Evolutionary conservation across 495 filamentous ascomycete genomes (phyloP).

Genomic region (Penicillium fimorum): DNA sequence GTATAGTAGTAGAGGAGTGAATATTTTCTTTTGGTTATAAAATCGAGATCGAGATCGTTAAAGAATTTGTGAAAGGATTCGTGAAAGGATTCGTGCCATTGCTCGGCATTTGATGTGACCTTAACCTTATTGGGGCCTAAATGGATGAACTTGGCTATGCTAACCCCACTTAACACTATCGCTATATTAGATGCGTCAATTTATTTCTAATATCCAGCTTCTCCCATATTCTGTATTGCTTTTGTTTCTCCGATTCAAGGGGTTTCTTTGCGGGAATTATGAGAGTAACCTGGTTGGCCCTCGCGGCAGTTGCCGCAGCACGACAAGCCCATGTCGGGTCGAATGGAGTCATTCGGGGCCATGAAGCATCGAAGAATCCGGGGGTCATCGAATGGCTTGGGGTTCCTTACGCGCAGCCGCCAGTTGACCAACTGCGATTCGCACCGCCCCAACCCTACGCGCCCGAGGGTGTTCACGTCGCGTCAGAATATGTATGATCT

Average conservation of each 20-base stretch:
- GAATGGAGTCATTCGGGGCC: conserved; percentile 46
- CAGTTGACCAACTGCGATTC: conserved; percentile 47
- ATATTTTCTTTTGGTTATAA: background rate
- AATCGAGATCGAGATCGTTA: too few species aligned
- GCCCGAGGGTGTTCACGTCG: background rate
- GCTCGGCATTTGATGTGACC: too few species aligned
- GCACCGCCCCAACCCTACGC: conserved; percentile 30
- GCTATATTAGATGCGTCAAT: conserved; percentile 7
- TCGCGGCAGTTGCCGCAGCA: conserved; percentile 4
- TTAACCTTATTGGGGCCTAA: too few species aligned
- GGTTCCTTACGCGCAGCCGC: conserved; percentile 47
- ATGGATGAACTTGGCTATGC: too few species aligned
- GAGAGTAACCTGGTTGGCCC: background rate
- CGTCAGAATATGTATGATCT: conserved; percentile 9
- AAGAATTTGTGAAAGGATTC: too few species aligned
- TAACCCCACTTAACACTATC: conserved; percentile 1
- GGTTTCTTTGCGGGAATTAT: background rate
- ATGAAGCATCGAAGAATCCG: conserved; percentile 34
- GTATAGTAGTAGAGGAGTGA: background rate
- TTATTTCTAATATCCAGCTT: background rate
- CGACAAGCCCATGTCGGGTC: conserved; percentile 6
- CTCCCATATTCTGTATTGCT: background rate
- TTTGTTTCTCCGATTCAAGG: background rate
- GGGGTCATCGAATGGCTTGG: conserved; percentile 50
- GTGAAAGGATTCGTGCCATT: too few species aligned